Evolutionary conservation across 805 yeast genomes (phyloP), one percentile per base, ranked within the genome.

Genomic region (Vanderwaltozyma yarrowii): DNA sequence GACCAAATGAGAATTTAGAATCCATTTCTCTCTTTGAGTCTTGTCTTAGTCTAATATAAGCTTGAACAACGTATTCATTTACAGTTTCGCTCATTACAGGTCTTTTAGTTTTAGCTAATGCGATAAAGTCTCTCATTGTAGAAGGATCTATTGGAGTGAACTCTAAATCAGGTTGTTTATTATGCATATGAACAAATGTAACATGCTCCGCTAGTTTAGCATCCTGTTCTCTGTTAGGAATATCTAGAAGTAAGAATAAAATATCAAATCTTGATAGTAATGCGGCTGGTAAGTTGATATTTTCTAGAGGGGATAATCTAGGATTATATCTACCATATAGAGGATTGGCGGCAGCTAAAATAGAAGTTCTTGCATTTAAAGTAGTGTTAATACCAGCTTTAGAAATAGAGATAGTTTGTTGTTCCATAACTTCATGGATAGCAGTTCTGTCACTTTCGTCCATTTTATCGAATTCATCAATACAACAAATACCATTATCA

Each of bases 391-490:
- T 92, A 49, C 98, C 98, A 3, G 98, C 98, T 62, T 92, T 92
- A 31, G 96, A 84, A 41, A 92, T 92, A 17, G 95, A 84, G 42
- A 92, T 92, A 2, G 98, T 92, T 63, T 92, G 98, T 61, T 92
- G 98, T 65, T 92, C 98, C 98, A 92, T 92, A 25, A 92, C 98
- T 69, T 89, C 98, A 63, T 89, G 97, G 55, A 92, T 92, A 2
- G 97, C 97, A 0, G 97, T 92, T 55, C 98, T 73, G 64, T 92
- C 98, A 45, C 73, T 65, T 61, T 92, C 98, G 59, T 89, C 96
- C 98, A 92, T 92, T 67, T 92, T 92, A 64, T 92, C 98, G 56
- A 92, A 92, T 68, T 92, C 98, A 73, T 92, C 98, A 57, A 92
- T 92, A 61, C 98, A 92, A 66, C 97, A 92, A 45, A 92, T 81